phyloP scores from a whole-genome alignment of 768 basidiomycete genomes.

The Imleria badia region DNA sequence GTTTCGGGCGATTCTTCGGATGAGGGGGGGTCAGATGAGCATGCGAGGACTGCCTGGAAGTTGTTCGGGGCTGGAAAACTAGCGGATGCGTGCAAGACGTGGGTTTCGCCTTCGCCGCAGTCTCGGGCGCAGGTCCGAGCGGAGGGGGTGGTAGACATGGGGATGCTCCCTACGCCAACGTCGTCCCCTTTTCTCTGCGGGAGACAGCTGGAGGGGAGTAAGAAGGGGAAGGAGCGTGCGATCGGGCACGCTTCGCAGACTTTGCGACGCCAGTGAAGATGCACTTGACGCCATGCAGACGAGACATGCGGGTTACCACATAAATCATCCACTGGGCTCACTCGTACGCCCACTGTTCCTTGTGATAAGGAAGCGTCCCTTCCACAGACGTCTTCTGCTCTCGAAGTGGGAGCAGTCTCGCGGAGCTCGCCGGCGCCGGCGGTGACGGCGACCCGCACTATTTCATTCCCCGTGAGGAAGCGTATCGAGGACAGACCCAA shows the following conservation, averaged over 20 bases:
- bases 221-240: constrained; percentile 5
- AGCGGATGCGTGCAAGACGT: constrained; percentile 7
- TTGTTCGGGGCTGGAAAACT: constrained; percentile 49
- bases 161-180: constrained; percentile 22
- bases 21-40: constrained; percentile 45
- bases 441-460: constrained; percentile 5
- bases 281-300: neutral
- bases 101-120: constrained; percentile 19
- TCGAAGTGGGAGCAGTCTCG: neutral
- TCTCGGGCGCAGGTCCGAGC: neutral
- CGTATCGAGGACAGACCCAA: neutral
- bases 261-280: no score
- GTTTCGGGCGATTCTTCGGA: constrained; percentile 46
- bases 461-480: constrained; percentile 25
- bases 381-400: neutral
- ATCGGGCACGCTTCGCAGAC: neutral
- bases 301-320: neutral
- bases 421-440: neutral
- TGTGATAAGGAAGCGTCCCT: neutral
- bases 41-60: constrained; percentile 53
- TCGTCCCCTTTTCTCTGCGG: constrained; percentile 19
- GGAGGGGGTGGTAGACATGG: neutral
- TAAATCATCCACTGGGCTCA: neutral
- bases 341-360: neutral
- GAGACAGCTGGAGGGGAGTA: neutral